Conservation (phyloP, 2,329 filamentous ascomycete genomes). For the Colletotrichum echinochloae region DNA sequence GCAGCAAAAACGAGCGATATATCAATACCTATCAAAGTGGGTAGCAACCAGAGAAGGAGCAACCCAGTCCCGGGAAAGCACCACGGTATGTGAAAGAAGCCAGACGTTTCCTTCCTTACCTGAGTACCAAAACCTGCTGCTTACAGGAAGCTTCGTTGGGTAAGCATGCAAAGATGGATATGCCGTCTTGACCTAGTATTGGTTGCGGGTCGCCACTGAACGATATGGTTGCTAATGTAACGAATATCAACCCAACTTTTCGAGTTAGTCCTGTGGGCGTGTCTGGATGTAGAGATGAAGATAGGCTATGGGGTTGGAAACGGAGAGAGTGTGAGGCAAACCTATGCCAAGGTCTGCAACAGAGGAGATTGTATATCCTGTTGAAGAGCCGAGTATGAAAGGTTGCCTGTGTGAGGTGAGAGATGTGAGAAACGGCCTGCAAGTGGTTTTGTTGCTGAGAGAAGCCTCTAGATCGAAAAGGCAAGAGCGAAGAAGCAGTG, state of each 20-base stretch:
- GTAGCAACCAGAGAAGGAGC: not conserved
- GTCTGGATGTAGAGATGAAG: not conserved
- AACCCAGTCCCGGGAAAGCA: not conserved
- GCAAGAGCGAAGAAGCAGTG: not conserved
- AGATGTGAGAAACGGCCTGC: not conserved
- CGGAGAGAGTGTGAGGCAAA: not conserved
- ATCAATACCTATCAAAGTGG: not conserved
- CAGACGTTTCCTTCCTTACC: no score
- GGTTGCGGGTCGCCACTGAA: not conserved
- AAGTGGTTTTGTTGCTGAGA: not conserved
- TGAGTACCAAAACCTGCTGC: not conserved
- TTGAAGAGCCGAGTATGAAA: not conserved
- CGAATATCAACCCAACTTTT: not conserved
- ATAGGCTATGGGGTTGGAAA: not conserved
- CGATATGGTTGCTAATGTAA: no score
- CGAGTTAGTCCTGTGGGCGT: not conserved
- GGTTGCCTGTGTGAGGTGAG: no score
- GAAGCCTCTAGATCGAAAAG: not conserved
- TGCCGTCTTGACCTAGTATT: not conserved
- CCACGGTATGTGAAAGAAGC: not conserved
- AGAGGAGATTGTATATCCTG: not conserved
- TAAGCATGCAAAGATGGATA: not conserved
- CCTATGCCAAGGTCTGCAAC: not conserved
- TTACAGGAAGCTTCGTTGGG: not conserved
- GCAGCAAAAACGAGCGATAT: not conserved